Base-by-base conservation (phyloP, 1,139 yeast genomes). In the Blastobotrys persicus region DNA sequence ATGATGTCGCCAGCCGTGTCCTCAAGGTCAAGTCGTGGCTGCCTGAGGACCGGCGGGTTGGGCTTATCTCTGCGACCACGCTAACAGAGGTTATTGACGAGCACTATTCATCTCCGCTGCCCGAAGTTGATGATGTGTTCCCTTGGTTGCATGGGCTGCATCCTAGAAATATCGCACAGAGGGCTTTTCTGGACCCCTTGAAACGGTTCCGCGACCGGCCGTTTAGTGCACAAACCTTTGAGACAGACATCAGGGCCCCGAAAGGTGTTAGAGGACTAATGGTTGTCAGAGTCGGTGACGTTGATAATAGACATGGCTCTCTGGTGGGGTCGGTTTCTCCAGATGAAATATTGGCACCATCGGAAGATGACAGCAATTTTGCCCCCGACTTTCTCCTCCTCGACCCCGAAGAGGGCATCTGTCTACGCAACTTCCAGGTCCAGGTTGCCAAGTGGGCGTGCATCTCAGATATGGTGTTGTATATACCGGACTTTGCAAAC, bases 81-180 rank as follows among this genome's bases (percentile, higher is more conserved):
- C 55, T 68, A 16, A 62, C 61, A 4, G 52, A 45, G 4, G 74
- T 60, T 60, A 65, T 51, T 9, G 62, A 62, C 48, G 49, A 54
- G 37, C 65, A 63, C 45, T 64, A 66, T 44, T 58, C 74, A 50
- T 66, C 74, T 6, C 77, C 80, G 1, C 69, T 88, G 33, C 96
- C 96, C 0, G 79, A 77, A 1, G 83, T 92, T 12, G 77, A 73
- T 23, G 65, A 62, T 6, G 79, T 89, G 76, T 91, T 89, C 60
- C 98, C 98, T 1, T 89, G 97, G 97, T 73, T 88, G 39, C 96
- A 89, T 64, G 95, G 96, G 0, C 56, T 71, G 37, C 65, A 65
- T 51, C 61, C 65, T 3, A 45, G 49, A n/a, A 70, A 71, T 50
- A 42, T 59, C 18, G 48, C 59, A 46, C 74, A 70, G 53, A 55